Evolutionary conservation across 2,329 filamentous ascomycete species (phyloP).

Genomic region (Septoria petroselini): DNA sequence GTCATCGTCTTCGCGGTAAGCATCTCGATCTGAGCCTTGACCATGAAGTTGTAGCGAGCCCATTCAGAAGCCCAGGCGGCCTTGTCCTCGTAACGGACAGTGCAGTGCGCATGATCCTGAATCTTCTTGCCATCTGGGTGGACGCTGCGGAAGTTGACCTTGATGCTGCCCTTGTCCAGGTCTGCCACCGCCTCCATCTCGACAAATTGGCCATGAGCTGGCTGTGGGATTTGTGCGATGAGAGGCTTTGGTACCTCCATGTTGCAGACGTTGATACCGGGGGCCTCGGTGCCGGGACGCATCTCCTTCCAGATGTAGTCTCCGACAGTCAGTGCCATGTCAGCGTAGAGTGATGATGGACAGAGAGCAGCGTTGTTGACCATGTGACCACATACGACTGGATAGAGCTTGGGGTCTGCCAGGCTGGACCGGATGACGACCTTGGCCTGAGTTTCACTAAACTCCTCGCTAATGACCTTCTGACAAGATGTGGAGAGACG

Average conservation of each 20-base stretch:
- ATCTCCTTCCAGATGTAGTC: conserved; percentile 66
- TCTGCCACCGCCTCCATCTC: conserved; percentile 61
- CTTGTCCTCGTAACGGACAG: conserved; percentile 59
- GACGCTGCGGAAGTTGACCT: conserved; percentile 56
- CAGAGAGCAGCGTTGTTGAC: conserved; percentile 66
- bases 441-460: conserved; percentile 58
- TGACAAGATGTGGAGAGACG: conserved; percentile 63
- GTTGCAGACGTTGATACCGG: conserved; percentile 62
- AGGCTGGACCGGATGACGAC: conserved; percentile 66
- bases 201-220: conserved; percentile 56
- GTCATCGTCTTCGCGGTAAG: conserved; percentile 64
- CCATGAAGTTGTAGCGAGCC: conserved; percentile 61
- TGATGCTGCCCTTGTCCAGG: conserved; percentile 53
- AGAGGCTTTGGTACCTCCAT: conserved; percentile 70
- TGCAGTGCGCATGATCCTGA: conserved; percentile 61
- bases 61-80: conserved; percentile 63
- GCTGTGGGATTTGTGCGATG: conserved; percentile 54
- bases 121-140: conserved; percentile 59
- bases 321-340: conserved; percentile 63
- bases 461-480: conserved; percentile 59
- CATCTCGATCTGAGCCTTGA: conserved; percentile 57
- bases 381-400: conserved; percentile 62
- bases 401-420: conserved; percentile 60
- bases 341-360: conserved; percentile 62
- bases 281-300: conserved; percentile 54